Evolutionary conservation across 805 yeast species (phyloP), one percentile per base, ranked within the genome.

Genomic region (Brettanomyces nanus): DNA sequence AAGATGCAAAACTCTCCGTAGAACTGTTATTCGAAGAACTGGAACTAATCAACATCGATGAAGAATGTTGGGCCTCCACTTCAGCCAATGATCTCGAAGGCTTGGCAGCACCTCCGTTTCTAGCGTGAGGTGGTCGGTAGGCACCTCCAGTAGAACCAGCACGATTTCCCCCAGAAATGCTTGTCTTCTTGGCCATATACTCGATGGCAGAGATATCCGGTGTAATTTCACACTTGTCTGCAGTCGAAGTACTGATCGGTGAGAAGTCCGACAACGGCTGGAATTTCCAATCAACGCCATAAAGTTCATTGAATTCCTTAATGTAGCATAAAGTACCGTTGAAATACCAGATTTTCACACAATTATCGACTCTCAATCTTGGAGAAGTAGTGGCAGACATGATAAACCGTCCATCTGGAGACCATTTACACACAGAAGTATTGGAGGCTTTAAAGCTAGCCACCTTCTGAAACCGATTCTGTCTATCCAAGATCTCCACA

Each of bases 361-460:
- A 90, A 59, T 92, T 92, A 63, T 94, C 99, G 30, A 92, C 99
- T 54, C 98, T 78, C 51, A 92, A 73, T 52, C 99, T 75, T 46
- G 99, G 99, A 17, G 96, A 78, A 0, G 97, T 92, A 4, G 97
- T 94, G 15, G 98, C 97, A 13, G 97, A 90, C 59, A 92, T 65
- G 41, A 92, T 77, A 55, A 72, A 87, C 53, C 92, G 78, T 28
- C 98, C 97, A 62, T 92, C 95, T 7, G 99, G 99, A 2, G 94
- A 80, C 98, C 98, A 92, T 59, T 85, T 85, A 59, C 96, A 90
- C 32, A 82, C 94, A n/a, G 95, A 81, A 13, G 97, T 87, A 65
- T 92, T 94, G 32, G 95, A 66, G 11, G 97, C 98, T 54, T 85
- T 85, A 53, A 92, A 82, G 15, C 85, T 71, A 17, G 87, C 69